Evolutionary conservation across 257 asterid genomes (phyloP).

Genomic region (Galeopsis tetrahit): DNA sequence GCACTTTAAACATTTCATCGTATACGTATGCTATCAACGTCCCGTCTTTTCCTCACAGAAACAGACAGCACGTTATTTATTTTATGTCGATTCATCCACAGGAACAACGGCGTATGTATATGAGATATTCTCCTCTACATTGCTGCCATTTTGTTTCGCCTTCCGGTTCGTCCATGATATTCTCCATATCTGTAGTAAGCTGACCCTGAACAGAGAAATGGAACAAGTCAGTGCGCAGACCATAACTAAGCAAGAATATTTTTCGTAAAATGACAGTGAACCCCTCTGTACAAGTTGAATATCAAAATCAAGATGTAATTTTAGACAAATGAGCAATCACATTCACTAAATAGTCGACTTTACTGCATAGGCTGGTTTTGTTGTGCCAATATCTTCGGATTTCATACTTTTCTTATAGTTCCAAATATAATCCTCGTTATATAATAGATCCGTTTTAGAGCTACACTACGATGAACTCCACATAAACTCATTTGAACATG

Average conservation of each 20-base stretch:
- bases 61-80: neutral
- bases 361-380: neutral
- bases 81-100: conserved; percentile 47
- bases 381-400: no score
- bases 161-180: conserved; percentile 60
- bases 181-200: conserved; percentile 73
- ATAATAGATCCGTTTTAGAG: neutral
- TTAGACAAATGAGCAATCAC: neutral
- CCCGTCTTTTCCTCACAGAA: conserved; percentile 15
- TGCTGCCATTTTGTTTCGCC: conserved; percentile 52
- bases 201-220: conserved; percentile 53
- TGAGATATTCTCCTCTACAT: conserved; percentile 44
- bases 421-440: neutral
- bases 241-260: neutral
- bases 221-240: neutral
- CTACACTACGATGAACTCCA: neutral
- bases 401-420: neutral
- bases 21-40: conserved; percentile 9
- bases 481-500: conserved; percentile 3
- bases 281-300: neutral
- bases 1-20: neutral
- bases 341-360: neutral
- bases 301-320: neutral
- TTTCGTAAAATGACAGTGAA: neutral
- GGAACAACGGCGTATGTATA: conserved; percentile 60